Evolutionary conservation across 768 basidiomycete genomes (phyloP), one percentile per base, ranked within the genome.

Genomic region (Collybiopsis luxurians): DNA sequence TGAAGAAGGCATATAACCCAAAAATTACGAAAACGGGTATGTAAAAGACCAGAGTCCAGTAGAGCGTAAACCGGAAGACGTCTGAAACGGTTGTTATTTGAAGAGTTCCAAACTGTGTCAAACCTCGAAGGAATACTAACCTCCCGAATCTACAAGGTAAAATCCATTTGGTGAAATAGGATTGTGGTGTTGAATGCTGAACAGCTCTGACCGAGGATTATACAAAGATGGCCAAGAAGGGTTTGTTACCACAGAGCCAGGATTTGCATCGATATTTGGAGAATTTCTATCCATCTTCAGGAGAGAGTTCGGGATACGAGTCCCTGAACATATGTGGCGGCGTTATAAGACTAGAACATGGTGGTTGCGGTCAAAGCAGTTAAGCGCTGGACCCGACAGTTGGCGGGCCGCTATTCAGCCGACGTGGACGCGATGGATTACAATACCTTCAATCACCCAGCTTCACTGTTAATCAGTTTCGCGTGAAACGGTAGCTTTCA

Each of bases 151-250:
- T 57, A 73, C 69, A 15, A 83, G 70, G 68, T 83, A 81, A 5
- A 65, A 61, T 2, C 71, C 79, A n/a, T 67, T 70, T 31, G 69
- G 68, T 59, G 79, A 79, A 10, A 68, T 69, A 6, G 79, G 71
- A 38, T 66, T 63, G 11, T 66, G 63, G 59, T 79, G 73, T 23
- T 70, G 62, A 40, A 81, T 77, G 57, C 75, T 67, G 23, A 79
- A 67, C 15, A 81, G 73, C 61, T 83, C 81, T n/a, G 79, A 45
- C 19, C 76, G 73, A 19, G 78, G 80, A 51, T 76, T 71, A 58
- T 83, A 83, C 27, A 83, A 70, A 1, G 79, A 79, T 3, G 81
- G 80, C 81, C 81, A 81, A 40, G 71, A 46, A 21, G 75, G 67
- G 34, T 36, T 47, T 5, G 13, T 44, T 24, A 30, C 17, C 4